Evolutionary conservation across 75 land plant genomes (phyloP), one percentile per base, ranked within the genome.

Genomic region (Cryptomeria japonica): DNA sequence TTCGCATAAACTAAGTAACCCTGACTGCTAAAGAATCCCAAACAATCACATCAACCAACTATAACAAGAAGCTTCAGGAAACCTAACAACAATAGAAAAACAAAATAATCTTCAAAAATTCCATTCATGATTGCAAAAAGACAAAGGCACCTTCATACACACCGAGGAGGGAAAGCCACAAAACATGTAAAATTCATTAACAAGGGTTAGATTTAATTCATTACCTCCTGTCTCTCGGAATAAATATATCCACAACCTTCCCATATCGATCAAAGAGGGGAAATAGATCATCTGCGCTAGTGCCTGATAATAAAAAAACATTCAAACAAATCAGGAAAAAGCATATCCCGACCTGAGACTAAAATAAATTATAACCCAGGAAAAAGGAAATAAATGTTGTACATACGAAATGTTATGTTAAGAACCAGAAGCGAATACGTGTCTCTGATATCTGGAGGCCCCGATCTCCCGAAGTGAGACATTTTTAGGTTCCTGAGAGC

Each of bases 251-350:
- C 25, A 98, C 99, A 53, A 98, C 99, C 86, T 98, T 97, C 5
- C 99, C 99, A 88, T 98, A 97, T 87, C 94, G 90, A 86, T 98
- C 99, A 90, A 98, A 98, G 15, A 98, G 92, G 10, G 99, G 99
- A 87, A 89, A 97, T 19, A 98, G 95, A 88, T 98, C 99, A 86
- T 98, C 99, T 0, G 99, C 99, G 64, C 97, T 96, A 16, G 99
- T 98, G 2, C 99, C 99, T 98, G 91, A 72, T 12, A 47, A 8
- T n/a, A 88, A 41, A 56, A 9, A 73, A 75, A 42, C 5, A 55
- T 80, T 78, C 15, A 49, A 18, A 36, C 39, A 16, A 31, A 47
- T 37, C 36, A 34, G 3, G 41, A 85, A 87, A 36, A 87, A 46
- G 10, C 2, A 37, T 16, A 18, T 2, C 19, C 22, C 9, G 1